These are phyloP conservation scores for Rhizopogon rudus DNA, from an alignment of 768 basidiomycete genomes.

Conservation along the genomic window DNA sequence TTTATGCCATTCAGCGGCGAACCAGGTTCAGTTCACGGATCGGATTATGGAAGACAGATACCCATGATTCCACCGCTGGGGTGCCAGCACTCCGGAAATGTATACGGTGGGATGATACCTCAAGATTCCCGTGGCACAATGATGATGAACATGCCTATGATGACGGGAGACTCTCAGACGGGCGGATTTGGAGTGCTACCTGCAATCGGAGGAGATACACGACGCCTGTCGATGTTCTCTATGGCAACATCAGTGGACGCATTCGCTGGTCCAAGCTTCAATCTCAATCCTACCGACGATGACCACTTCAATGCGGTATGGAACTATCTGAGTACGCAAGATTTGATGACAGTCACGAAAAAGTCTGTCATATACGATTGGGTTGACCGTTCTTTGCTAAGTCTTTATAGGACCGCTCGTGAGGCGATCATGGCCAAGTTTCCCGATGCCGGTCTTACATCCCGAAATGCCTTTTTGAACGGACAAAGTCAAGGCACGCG, in stretches of 20 bases:
- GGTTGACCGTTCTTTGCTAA: not conserved
- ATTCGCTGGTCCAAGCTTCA: constrained; percentile 72
- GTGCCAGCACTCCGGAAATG: constrained; percentile 67
- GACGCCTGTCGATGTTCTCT: constrained; percentile 84
- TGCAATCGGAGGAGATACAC: constrained; percentile 37
- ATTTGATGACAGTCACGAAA: constrained; percentile 94
- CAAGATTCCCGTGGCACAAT: constrained; percentile 41
- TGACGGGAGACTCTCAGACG: constrained; percentile 52
- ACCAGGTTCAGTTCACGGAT: constrained; percentile 61
- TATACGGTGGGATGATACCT: constrained; percentile 68
- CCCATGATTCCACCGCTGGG: constrained; percentile 53
- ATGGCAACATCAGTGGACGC: constrained; percentile 84
- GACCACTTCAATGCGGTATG: constrained; percentile 78
- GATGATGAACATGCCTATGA: constrained; percentile 68
- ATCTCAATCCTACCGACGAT: constrained; percentile 79
- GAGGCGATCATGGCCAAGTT: constrained; percentile 84
- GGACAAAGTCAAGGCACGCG: constrained; percentile 7
- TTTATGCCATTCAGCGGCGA: constrained; percentile 66
- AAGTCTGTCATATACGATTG: constrained; percentile 52
- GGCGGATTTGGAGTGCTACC: constrained; percentile 47
- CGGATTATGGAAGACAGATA: constrained; percentile 61
- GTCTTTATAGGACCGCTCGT: constrained; percentile 64
- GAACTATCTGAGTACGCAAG: constrained; percentile 85
- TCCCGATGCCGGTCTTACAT: constrained; percentile 88
- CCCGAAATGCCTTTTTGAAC: constrained; percentile 89